Percentiles rank a stretch among this genome's conserved stretches.
Evolutionary conservation across 495 filamentous ascomycete species (phyloP).

Genomic region (Hyaloscypha finlandica): DNA sequence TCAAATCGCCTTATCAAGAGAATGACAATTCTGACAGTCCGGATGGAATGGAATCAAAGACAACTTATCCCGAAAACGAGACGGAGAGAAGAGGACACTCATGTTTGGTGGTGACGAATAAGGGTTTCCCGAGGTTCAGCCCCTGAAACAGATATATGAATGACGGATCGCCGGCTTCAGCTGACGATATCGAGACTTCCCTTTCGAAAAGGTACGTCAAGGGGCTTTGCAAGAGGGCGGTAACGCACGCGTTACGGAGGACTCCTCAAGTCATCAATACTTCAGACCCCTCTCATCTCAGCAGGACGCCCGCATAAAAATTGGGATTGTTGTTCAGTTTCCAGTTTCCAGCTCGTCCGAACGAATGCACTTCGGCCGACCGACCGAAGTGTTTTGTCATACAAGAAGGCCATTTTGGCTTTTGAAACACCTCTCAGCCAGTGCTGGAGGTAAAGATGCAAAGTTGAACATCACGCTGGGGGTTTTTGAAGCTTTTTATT

Average conservation of each 20-base stretch:
- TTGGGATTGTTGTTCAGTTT: background rate
- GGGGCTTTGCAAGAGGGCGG: background rate
- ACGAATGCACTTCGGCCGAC: too few relatives aligned
- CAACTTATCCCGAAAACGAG: background rate
- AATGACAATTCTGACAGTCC: background rate
- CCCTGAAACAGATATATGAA: background rate
- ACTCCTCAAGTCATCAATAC: background rate
- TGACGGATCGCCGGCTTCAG: background rate
- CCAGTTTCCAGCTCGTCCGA: too few relatives aligned
- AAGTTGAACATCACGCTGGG: too few relatives aligned
- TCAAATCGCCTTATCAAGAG: background rate
- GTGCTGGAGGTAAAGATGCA: too few relatives aligned
- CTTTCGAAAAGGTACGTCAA: background rate
- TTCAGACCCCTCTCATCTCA: constrained; percentile 1
- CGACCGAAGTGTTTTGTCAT: too few relatives aligned
- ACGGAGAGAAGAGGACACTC: background rate
- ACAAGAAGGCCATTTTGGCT: too few relatives aligned
- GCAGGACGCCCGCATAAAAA: background rate
- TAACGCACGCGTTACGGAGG: background rate
- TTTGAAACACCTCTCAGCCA: too few relatives aligned
- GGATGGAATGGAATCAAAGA: background rate
- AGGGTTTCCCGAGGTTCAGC: background rate
- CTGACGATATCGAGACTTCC: background rate
- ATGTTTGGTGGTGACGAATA: background rate
- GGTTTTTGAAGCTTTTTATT: too few relatives aligned